These are phyloP conservation scores for Alternaria hordeiaustralica DNA, from an alignment of 2,329 filamentous ascomycete species.

Conservation along the genomic window DNA sequence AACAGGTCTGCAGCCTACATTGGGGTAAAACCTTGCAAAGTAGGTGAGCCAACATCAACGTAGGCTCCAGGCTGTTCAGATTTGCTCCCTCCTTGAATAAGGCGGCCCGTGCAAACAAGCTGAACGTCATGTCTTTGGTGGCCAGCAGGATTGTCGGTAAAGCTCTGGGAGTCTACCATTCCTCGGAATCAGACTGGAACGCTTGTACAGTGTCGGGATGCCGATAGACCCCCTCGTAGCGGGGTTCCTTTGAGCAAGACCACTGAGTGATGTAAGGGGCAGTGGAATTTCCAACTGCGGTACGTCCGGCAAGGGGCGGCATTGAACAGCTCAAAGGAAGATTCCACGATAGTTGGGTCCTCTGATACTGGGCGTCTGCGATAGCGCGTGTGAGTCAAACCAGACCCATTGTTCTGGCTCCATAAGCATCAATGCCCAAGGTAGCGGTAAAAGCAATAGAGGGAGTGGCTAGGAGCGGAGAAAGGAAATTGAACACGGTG, in stretches of 20 bases:
- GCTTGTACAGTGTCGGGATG: not conserved
- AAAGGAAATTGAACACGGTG: constrained; percentile 19
- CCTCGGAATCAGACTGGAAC: not conserved
- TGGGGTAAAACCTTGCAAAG: not conserved
- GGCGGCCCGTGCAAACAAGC: not conserved
- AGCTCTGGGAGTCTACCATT: not conserved
- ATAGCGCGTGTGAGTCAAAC: constrained; percentile 10
- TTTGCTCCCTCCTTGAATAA: not conserved
- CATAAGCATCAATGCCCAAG: not conserved
- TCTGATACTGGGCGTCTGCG: not conserved
- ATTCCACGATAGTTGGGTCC: not conserved
- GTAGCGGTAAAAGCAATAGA: not conserved
- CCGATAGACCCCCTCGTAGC: not conserved
- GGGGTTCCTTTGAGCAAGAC: not conserved
- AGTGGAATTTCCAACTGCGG: not conserved
- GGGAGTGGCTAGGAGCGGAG: constrained; percentile 9
- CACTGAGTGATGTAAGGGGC: not conserved
- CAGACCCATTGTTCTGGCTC: not conserved
- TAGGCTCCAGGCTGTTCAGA: not conserved
- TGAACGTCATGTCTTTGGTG: not conserved
- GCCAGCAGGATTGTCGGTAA: not conserved
- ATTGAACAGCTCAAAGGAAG: not conserved
- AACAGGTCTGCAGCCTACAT: not conserved
- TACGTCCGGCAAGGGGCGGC: constrained; percentile 1
- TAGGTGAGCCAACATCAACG: not conserved